Conservation (phyloP, 2,329 filamentous ascomycete genomes). For the Penicillium brevicompactum region DNA sequence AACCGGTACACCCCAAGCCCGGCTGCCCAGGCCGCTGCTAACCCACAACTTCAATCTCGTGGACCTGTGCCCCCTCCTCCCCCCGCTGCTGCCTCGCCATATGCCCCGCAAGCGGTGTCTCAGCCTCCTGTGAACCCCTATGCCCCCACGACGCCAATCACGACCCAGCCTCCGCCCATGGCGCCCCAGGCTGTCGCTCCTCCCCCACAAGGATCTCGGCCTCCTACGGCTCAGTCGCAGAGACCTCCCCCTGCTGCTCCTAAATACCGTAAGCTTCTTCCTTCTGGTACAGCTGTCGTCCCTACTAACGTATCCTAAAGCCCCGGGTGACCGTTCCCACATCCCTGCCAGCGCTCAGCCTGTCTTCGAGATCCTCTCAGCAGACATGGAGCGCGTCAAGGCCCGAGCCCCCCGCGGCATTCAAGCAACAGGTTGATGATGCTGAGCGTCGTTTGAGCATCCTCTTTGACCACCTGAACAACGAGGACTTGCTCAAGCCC, state of each 20-base stretch:
- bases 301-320: constrained; percentile 29
- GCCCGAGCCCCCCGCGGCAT: constrained; percentile 78
- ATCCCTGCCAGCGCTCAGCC: constrained; percentile 76
- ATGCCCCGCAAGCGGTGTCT: constrained; percentile 57
- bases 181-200: constrained; percentile 34
- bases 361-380: constrained; percentile 77
- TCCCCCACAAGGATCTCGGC: constrained; percentile 45
- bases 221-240: constrained; percentile 54
- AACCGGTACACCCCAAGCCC: constrained; percentile 76
- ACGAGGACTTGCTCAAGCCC: constrained; percentile 82
- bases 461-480: constrained; percentile 97
- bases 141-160: constrained; percentile 52
- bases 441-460: constrained; percentile 90
- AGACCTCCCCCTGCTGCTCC: constrained; percentile 53
- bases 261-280: constrained; percentile 68
- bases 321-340: constrained; percentile 82
- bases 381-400: constrained; percentile 87
- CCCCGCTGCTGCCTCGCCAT: constrained; percentile 50
- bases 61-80: constrained; percentile 54
- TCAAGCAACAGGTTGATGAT: constrained; percentile 86
- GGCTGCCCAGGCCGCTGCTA: constrained; percentile 54
- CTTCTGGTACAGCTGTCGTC: not conserved
- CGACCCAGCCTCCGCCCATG: constrained; percentile 29
- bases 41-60: constrained; percentile 47
- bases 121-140: constrained; percentile 45